A percentile compares a stretch with the other conserved stretches of the same genome.
Conservation (phyloP, 768 basidiomycete genomes). For the Tulasnella sp. region DNA sequence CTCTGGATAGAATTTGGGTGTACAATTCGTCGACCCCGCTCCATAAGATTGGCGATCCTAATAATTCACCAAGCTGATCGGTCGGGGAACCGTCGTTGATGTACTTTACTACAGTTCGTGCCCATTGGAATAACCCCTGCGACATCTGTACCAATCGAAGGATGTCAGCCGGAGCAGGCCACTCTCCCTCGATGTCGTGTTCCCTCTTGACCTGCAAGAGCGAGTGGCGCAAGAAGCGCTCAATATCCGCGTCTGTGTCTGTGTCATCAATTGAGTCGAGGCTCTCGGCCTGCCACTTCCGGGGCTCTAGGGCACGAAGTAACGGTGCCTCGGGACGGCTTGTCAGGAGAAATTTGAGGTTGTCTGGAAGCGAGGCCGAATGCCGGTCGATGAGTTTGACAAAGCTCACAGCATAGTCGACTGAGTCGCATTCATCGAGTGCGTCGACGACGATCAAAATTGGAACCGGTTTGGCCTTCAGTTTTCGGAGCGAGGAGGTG, state of each 20-base stretch:
- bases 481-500: not conserved
- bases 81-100: not conserved
- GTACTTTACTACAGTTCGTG: not conserved
- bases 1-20: not conserved
- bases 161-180: not conserved
- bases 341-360: not conserved
- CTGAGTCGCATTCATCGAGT: not conserved
- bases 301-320: not conserved
- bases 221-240: not conserved
- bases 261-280: not conserved
- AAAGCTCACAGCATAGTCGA: not conserved
- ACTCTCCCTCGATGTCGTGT: not conserved
- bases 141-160: not conserved
- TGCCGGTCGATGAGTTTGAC: not conserved
- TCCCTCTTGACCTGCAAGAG: not conserved
- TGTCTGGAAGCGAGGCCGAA: not conserved
- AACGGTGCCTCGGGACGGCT: not conserved
- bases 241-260: not conserved
- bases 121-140: not conserved
- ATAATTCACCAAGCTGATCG: not conserved
- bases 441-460: not conserved
- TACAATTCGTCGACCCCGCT: not conserved
- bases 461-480: not conserved
- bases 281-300: not conserved
- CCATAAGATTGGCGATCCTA: not conserved